phyloP scores from a whole-genome alignment of 225 moss, liverwort and hornwort species.

The Antitrichia curtipendula region DNA sequence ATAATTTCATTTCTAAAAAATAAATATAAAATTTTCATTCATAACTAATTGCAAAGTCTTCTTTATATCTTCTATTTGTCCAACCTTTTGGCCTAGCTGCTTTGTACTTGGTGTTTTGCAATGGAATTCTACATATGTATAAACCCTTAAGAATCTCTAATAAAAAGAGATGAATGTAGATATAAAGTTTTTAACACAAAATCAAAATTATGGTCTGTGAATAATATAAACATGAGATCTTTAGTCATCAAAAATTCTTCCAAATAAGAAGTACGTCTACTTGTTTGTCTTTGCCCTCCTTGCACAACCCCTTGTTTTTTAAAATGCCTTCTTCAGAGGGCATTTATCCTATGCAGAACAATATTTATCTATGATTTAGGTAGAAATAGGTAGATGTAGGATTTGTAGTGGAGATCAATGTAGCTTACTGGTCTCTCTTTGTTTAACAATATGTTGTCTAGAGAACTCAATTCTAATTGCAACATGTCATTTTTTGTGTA shows the following conservation, averaged over 20 bases:
- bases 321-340: neutral
- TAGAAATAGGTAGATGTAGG: neutral
- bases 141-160: too few species aligned
- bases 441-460: neutral
- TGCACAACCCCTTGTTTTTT: accelerated
- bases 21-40: neutral
- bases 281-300: accelerated
- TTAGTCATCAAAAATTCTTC: accelerated
- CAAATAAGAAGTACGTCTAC: accelerated
- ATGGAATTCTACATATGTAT: too few species aligned
- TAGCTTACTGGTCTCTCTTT: neutral
- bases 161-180: too few species aligned
- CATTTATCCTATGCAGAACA: neutral
- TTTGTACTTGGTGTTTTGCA: too few species aligned
- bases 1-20: neutral
- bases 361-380: neutral
- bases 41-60: neutral
- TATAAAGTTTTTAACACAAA: too few species aligned
- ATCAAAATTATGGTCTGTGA: neutral
- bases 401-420: accelerated
- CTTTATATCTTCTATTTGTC: too few species aligned
- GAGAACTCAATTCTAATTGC: accelerated
- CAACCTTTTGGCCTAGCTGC: too few species aligned
- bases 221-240: neutral
- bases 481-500: accelerated